Percentiles rank a stretch among this genome's conserved stretches.
phyloP scores from a whole-genome alignment of 202 grass and related monocot genomes.

The Schoenoplectus tabernaemontani region DNA sequence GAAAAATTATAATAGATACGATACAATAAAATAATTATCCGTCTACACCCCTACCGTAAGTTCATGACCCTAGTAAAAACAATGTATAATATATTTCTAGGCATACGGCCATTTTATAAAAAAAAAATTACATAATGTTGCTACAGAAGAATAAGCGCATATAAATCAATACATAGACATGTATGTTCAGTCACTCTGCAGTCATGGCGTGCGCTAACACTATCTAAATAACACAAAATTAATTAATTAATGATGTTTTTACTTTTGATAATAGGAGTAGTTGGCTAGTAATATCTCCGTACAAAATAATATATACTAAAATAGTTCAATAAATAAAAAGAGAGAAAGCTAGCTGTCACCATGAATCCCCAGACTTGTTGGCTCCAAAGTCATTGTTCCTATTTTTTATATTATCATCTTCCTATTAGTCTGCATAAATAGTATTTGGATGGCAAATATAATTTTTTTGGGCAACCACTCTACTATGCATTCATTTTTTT shows the following conservation, averaged over 20 bases:
- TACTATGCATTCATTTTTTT: too few species aligned
- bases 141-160: background rate
- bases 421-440: too few species aligned
- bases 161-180: background rate
- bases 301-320: background rate
- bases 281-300: background rate
- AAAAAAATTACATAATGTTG: background rate
- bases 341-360: background rate
- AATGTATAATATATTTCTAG: background rate
- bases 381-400: background rate
- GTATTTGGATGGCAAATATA: too few species aligned
- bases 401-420: background rate
- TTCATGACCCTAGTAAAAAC: too few species aligned
- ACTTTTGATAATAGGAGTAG: background rate
- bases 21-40: too few species aligned
- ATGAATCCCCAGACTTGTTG: background rate
- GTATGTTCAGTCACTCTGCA: background rate
- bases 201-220: conserved; percentile 7
- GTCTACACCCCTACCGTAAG: too few species aligned
- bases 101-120: background rate
- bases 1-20: too few species aligned
- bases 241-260: background rate
- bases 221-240: background rate
- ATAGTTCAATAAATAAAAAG: background rate
- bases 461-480: too few species aligned